Percentiles rank a stretch among this genome's conserved stretches.
These are phyloP conservation scores for Rhizopogon roseolus DNA, from an alignment of 768 basidiomycete genomes.

Conservation along the genomic window DNA sequence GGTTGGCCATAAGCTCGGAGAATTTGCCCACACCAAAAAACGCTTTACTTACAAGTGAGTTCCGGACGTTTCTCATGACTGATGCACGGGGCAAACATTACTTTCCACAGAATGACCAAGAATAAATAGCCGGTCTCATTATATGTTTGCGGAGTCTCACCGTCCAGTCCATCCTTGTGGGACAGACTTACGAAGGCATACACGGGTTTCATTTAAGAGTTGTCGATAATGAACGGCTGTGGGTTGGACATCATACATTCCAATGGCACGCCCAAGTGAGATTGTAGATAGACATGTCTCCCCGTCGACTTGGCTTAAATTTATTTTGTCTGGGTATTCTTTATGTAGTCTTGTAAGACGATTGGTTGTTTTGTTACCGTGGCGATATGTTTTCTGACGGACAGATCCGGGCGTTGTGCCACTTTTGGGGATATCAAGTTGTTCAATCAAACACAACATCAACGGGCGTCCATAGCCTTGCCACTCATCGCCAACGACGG, in stretches of 20 bases:
- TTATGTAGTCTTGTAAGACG: background rate
- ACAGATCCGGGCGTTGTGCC: constrained; percentile 21
- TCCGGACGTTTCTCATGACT: background rate
- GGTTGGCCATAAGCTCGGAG: constrained; percentile 97
- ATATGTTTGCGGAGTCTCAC: background rate
- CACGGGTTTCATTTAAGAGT: background rate
- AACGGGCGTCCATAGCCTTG: background rate
- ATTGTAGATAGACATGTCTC: background rate
- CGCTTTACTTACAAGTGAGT: constrained; percentile 82
- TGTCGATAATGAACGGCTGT: background rate
- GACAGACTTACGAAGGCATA: background rate
- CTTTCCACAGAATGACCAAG: constrained; percentile 32
- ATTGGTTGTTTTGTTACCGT: constrained; percentile 19
- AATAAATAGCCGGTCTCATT: constrained; percentile 29
- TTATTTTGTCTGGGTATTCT: background rate
- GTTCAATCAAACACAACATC: no score
- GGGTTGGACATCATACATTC: background rate
- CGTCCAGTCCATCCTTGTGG: background rate
- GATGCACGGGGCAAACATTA: background rate
- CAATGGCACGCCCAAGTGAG: background rate
- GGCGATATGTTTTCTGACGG: constrained; percentile 22
- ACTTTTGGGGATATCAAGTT: constrained; percentile 4
- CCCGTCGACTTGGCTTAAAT: background rate
- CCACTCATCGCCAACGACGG: background rate
- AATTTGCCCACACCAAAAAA: constrained; percentile 89